Percentiles rank a stretch among this genome's conserved stretches.
Conservation (phyloP, 2,329 filamentous ascomycete genomes). For the Calonectria leucothoes region DNA sequence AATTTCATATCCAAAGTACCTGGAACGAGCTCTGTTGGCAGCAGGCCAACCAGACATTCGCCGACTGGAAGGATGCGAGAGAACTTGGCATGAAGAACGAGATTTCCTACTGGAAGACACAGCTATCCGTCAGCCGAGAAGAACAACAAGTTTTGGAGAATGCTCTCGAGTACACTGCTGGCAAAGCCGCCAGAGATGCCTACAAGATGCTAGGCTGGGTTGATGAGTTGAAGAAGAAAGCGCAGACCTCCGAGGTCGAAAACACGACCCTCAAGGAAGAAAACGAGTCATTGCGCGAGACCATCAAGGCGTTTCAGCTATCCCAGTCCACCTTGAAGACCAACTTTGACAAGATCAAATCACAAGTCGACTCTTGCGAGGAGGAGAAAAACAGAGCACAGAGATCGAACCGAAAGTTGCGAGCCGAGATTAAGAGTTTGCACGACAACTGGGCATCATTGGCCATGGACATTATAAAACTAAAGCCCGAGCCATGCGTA, state of each 20-base stretch:
- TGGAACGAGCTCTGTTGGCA: not conserved
- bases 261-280: not conserved
- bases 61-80: not conserved
- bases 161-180: not conserved
- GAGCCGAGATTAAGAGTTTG: not conserved
- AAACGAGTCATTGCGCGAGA: not conserved
- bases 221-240: not conserved
- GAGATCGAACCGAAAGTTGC: not conserved
- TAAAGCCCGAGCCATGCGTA: not conserved
- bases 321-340: not conserved
- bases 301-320: not conserved
- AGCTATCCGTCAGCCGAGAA: not conserved
- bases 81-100: not conserved
- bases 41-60: not conserved
- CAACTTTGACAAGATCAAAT: not conserved
- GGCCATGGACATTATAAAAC: not conserved
- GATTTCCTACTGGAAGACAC: not conserved
- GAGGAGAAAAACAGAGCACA: not conserved
- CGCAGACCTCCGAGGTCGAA: not conserved
- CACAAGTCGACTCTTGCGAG: not conserved
- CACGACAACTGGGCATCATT: not conserved
- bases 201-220: conserved; percentile 1
- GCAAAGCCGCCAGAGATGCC: not conserved
- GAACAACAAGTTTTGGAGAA: not conserved
- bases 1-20: not conserved